Percentiles rank a stretch among this genome's conserved stretches.
phyloP scores from a whole-genome alignment of 371 early-diverging fungal species.

The Mucor saturninus region DNA sequence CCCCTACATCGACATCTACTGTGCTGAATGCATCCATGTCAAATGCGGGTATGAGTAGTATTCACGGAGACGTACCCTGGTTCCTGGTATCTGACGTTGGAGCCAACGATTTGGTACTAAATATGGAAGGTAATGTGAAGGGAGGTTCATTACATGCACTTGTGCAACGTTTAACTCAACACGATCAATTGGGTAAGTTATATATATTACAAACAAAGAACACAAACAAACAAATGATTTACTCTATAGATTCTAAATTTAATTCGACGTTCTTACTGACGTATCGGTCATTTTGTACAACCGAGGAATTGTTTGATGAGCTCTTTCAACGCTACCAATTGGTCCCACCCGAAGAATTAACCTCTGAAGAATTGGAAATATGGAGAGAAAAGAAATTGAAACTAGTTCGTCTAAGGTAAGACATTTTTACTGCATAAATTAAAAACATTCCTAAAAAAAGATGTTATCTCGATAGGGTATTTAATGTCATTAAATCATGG shows the following conservation, averaged over 20 bases:
- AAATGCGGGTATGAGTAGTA: neutral
- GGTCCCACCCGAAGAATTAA: conserved; percentile 71
- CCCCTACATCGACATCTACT: conserved; percentile 13
- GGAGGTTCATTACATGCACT: conserved; percentile 87
- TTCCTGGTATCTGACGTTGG: conserved; percentile 77
- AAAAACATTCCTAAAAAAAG: neutral
- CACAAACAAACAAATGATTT: neutral
- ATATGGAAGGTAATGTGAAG: conserved; percentile 86
- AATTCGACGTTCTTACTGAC: conserved; percentile 87
- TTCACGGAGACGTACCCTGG: conserved; percentile 7
- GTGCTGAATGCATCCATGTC: neutral
- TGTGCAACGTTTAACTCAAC: conserved; percentile 87
- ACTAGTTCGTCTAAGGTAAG: conserved; percentile 78
- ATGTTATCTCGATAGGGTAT: conserved; percentile 57
- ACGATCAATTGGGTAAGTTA: conserved; percentile 70
- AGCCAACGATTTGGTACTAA: conserved; percentile 75
- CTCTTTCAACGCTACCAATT: conserved; percentile 78
- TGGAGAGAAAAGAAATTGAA: conserved; percentile 90
- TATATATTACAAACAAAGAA: neutral
- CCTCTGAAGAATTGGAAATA: conserved; percentile 64
- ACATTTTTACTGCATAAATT: neutral
- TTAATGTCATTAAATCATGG: conserved; percentile 92
- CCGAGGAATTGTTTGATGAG: conserved; percentile 73
- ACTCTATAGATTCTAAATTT: conserved; percentile 70
- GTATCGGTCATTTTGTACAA: conserved; percentile 85